Evolutionary conservation across 163 green algal genomes (phyloP).

Genomic region (Prototheca wickerhamii): DNA sequence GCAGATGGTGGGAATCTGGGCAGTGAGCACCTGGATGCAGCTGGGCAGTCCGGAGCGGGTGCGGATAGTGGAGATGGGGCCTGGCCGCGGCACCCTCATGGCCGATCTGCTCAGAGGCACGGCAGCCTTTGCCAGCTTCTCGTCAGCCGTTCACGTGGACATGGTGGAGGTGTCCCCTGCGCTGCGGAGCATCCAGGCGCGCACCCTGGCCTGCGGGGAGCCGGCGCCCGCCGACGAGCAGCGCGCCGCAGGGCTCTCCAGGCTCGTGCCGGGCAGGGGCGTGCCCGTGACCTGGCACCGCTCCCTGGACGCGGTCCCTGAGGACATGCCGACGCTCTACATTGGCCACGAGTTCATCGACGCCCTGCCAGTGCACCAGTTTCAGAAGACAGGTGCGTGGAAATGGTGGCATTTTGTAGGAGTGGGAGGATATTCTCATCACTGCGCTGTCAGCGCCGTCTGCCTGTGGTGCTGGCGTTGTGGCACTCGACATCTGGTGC

Average conservation of each 20-base stretch:
- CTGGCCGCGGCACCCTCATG: slow-evolving; percentile 91
- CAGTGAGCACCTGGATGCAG: slow-evolving; percentile 66
- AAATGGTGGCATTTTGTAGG: background rate
- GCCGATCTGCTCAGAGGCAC: slow-evolving; percentile 82
- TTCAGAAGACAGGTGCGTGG: slow-evolving; percentile 45
- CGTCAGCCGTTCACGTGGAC: slow-evolving; percentile 38
- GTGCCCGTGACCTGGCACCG: slow-evolving; percentile 59
- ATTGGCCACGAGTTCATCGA: slow-evolving; percentile 98
- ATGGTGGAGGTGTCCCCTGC: slow-evolving; percentile 80
- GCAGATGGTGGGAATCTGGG: slow-evolving; percentile 94
- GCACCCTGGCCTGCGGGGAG: slow-evolving; percentile 4
- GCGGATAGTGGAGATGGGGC: slow-evolving; percentile 87
- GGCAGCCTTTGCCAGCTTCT: slow-evolving; percentile 48
- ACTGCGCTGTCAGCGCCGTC: background rate
- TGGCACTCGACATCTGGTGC: background rate
- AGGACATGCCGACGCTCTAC: slow-evolving; percentile 46
- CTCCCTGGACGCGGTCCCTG: slow-evolving; percentile 45
- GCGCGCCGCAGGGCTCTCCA: background rate
- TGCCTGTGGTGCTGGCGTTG: background rate
- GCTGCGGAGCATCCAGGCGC: slow-evolving; percentile 22
- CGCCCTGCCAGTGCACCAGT: slow-evolving; percentile 93
- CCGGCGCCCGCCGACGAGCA: background rate
- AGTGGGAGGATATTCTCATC: background rate
- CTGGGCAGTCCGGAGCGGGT: slow-evolving; percentile 59
- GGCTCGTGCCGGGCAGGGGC: background rate